Evolutionary conservation across 1,284 basidiomycete genomes (phyloP).

Genomic region (Cryptococcus neoformans): DNA sequence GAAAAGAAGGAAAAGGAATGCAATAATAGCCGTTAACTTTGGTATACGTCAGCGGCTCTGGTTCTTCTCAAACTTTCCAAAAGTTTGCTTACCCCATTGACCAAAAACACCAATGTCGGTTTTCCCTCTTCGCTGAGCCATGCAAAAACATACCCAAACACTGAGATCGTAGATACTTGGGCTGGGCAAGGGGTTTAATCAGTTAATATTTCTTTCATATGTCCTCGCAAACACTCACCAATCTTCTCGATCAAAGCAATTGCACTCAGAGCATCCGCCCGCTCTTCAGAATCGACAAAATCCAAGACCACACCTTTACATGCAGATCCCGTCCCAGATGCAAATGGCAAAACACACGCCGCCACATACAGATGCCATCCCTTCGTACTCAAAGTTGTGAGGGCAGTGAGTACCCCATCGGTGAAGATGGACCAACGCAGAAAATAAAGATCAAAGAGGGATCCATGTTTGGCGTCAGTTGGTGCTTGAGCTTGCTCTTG

Average conservation of each 20-base stretch:
- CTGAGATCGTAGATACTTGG: conserved; percentile 32
- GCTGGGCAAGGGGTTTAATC: conserved; percentile 9
- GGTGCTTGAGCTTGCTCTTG: conserved; percentile 16
- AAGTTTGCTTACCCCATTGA: conserved; percentile 32
- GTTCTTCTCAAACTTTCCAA: too few relatives aligned
- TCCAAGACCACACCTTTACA: conserved; percentile 47
- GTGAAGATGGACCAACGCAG: conserved; percentile 42
- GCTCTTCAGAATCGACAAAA: conserved; percentile 33
- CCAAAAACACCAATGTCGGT: conserved; percentile 33
- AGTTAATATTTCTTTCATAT: not conserved
- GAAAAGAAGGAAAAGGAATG: conserved; percentile 30
- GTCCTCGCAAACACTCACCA: conserved; percentile 11
- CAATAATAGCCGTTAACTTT: conserved; percentile 33
- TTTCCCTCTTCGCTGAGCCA: conserved; percentile 26
- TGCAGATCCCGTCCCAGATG: conserved; percentile 46
- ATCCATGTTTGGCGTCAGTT: conserved; percentile 25
- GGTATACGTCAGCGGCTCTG: not conserved
- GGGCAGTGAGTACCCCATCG: conserved; percentile 40
- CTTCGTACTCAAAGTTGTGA: conserved; percentile 19
- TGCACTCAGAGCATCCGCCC: conserved; percentile 41
- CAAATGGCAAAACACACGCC: conserved; percentile 43
- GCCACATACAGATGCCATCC: conserved; percentile 46
- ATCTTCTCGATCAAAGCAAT: conserved; percentile 47
- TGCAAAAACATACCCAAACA: conserved; percentile 38
- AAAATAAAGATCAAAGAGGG: conserved; percentile 45